A percentile compares a stretch with the other conserved stretches of the same genome.
Conservation (phyloP, 2,329 filamentous ascomycete species). For the Fusarium austroafricanum region DNA sequence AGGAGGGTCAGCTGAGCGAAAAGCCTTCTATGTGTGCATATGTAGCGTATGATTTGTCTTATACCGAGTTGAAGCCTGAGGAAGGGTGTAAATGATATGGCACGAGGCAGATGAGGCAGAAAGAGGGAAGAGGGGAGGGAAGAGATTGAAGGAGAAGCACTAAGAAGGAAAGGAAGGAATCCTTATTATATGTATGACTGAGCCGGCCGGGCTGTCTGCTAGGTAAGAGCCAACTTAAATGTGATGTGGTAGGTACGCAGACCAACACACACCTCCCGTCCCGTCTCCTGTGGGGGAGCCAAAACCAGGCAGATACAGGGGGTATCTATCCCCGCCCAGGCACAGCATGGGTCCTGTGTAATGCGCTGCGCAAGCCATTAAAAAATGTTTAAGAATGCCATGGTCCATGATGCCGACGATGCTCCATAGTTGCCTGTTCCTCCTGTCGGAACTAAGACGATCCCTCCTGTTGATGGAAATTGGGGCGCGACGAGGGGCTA, state of each 20-base stretch:
- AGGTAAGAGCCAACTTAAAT: constrained; percentile 23
- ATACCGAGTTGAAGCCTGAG: constrained; percentile 26
- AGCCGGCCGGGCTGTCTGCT: constrained; percentile 15
- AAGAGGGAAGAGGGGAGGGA: constrained; percentile 1
- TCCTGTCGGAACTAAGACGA: constrained; percentile 39
- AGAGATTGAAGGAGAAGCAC: constrained; percentile 8
- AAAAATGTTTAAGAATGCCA: constrained; percentile 37
- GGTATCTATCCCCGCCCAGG: constrained; percentile 35
- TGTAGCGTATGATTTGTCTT: constrained; percentile 18
- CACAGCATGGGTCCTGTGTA: constrained; percentile 22
- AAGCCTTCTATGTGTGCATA: constrained; percentile 26
- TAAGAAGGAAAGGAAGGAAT: constrained; percentile 17
- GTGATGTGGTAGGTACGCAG: no score
- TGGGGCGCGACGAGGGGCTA: constrained; percentile 47
- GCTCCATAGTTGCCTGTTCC: constrained; percentile 49
- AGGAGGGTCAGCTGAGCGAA: constrained; percentile 34
- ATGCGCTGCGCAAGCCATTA: constrained; percentile 20
- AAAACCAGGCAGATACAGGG: constrained; percentile 39
- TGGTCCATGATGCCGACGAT: constrained; percentile 39
- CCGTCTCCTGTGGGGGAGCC: constrained; percentile 27
- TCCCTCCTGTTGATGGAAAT: constrained; percentile 42
- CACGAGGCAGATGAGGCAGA: constrained; percentile 11
- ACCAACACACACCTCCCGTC: constrained; percentile 12
- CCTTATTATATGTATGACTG: constrained; percentile 22
- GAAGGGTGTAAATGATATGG: constrained; percentile 15